These are phyloP conservation scores for Pneumocystis sp. DNA, from an alignment of 1,139 yeast genomes.

Conservation along the genomic window DNA sequence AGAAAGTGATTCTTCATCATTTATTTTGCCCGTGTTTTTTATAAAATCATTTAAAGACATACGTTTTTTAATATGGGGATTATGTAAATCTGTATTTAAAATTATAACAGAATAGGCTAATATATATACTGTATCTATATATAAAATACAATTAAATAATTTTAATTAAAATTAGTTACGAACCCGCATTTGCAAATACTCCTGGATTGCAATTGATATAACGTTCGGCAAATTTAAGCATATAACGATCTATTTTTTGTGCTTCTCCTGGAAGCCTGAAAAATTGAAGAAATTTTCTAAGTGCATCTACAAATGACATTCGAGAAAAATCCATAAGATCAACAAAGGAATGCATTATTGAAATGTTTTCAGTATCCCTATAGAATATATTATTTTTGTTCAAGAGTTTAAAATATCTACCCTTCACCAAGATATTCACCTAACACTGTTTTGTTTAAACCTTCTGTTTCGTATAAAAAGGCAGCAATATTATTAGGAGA, in stretches of 20 bases:
- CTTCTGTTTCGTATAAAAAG: conserved; percentile 65
- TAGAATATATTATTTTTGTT: conserved; percentile 54
- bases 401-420: conserved; percentile 42
- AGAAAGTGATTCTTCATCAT: conserved; percentile 59
- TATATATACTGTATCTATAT: conserved; percentile 54
- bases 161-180: not conserved
- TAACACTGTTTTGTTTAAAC: conserved; percentile 67
- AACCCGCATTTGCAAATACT: conserved; percentile 74
- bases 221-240: conserved; percentile 71
- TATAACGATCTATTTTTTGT: conserved; percentile 84
- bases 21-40: conserved; percentile 65
- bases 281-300: conserved; percentile 62
- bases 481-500: conserved; percentile 51
- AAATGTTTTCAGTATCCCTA: conserved; percentile 56
- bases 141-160: not conserved
- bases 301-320: conserved; percentile 68
- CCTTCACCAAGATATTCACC: conserved; percentile 83
- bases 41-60: conserved; percentile 79
- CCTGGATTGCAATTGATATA: conserved; percentile 32
- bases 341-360: conserved; percentile 86
- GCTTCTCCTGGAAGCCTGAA: conserved; percentile 96
- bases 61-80: conserved; percentile 53
- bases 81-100: conserved; percentile 80
- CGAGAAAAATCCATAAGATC: conserved; percentile 67
- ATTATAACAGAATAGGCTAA: conserved; percentile 72